Evolutionary conservation across 2,329 filamentous ascomycete species (phyloP).

Genomic region (Leptographium lundbergii): DNA sequence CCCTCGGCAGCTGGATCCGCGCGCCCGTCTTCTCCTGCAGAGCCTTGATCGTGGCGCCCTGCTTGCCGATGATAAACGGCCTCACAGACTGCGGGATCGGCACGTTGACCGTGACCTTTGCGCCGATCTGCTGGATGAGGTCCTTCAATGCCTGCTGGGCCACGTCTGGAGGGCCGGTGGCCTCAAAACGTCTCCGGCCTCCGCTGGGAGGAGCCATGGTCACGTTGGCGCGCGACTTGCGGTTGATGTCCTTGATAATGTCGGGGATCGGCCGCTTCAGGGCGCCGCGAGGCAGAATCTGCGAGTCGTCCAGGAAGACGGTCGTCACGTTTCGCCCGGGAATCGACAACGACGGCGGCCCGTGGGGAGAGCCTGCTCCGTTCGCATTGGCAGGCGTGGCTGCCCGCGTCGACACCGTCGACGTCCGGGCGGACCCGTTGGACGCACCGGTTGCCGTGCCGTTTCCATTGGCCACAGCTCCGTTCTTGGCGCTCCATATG

Average conservation of each 20-base stretch:
- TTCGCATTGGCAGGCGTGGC: slow-evolving; percentile 28
- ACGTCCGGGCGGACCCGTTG: slow-evolving; percentile 46
- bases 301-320: slow-evolving; percentile 59
- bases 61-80: slow-evolving; percentile 84
- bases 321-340: slow-evolving; percentile 73
- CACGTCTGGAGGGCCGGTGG: slow-evolving; percentile 68
- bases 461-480: slow-evolving; percentile 38
- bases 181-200: slow-evolving; percentile 69
- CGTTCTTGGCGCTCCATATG: slow-evolving; percentile 66
- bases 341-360: slow-evolving; percentile 52
- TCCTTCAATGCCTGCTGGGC: slow-evolving; percentile 84
- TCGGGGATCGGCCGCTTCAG: slow-evolving; percentile 78
- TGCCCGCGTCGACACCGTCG: slow-evolving; percentile 44
- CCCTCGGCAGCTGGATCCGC: slow-evolving; percentile 77
- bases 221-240: slow-evolving; percentile 76
- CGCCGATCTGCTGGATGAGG: slow-evolving; percentile 74
- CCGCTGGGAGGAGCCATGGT: slow-evolving; percentile 62
- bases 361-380: slow-evolving; percentile 4
- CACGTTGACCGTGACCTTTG: slow-evolving; percentile 66
- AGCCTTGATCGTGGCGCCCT: slow-evolving; percentile 78
- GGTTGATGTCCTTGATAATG: slow-evolving; percentile 83
- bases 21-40: slow-evolving; percentile 85
- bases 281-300: slow-evolving; percentile 64
- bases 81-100: slow-evolving; percentile 73
- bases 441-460: slow-evolving; percentile 17